phyloP scores from a whole-genome alignment of 140 eudicot species.

The Erigeron philadelphicus region DNA sequence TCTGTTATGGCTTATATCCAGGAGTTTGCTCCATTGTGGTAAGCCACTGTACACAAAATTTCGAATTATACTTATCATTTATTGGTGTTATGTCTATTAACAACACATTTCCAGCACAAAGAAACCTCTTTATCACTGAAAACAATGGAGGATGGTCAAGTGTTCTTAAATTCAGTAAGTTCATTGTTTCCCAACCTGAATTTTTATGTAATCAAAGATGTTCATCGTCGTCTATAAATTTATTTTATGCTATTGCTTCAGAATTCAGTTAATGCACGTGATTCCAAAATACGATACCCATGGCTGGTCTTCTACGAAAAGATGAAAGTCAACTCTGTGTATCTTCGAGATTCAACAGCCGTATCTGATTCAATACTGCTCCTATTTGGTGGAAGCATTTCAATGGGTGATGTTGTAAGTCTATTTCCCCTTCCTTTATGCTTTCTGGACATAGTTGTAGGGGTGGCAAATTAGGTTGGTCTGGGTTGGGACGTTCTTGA shows the following conservation, averaged over 20 bases:
- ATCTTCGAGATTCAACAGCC: slow-evolving; percentile 81
- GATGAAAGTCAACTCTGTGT: slow-evolving; percentile 68
- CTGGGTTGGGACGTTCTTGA: not conserved
- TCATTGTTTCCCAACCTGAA: not conserved
- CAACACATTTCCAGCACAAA: slow-evolving; percentile 49
- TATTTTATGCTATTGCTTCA: slow-evolving; percentile 4
- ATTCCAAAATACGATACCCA: slow-evolving; percentile 28
- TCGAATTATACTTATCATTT: not conserved
- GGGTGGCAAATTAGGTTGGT: not conserved
- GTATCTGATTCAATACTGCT: slow-evolving; percentile 80
- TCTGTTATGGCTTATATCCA: slow-evolving; percentile 89
- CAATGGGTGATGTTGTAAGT: slow-evolving; percentile 52
- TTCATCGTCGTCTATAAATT: not conserved
- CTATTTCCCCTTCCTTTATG: slow-evolving; percentile 15
- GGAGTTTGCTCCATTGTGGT: slow-evolving; percentile 88
- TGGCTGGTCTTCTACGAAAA: slow-evolving; percentile 55
- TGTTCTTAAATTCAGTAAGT: slow-evolving; percentile 67
- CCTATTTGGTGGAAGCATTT: slow-evolving; percentile 70
- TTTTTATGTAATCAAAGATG: not conserved
- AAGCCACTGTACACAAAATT: slow-evolving; percentile 20
- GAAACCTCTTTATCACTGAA: slow-evolving; percentile 66
- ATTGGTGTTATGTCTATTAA: slow-evolving; percentile 16
- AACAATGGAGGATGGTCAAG: slow-evolving; percentile 85
- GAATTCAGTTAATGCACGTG: slow-evolving; percentile 36
- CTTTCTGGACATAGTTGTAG: not conserved